These are phyloP conservation scores for Cladosporium oxysporum DNA, from an alignment of 2,329 filamentous ascomycete genomes.

Conservation along the genomic window DNA sequence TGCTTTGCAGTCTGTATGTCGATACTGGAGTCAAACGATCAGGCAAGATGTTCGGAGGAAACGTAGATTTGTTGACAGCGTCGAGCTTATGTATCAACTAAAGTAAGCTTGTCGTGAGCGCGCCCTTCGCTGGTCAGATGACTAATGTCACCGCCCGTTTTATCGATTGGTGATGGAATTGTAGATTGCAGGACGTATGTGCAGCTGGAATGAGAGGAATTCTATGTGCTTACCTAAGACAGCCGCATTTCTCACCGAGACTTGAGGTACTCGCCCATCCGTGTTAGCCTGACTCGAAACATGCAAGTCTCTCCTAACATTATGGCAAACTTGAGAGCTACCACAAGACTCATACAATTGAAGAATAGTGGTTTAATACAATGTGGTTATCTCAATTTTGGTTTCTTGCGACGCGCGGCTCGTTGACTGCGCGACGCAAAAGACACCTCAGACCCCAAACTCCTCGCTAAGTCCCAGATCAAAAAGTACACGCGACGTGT, in stretches of 20 bases:
- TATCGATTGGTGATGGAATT: not conserved
- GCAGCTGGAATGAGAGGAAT: not conserved
- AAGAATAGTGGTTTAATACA: not conserved
- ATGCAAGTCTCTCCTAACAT: not conserved
- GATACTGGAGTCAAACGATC: not conserved
- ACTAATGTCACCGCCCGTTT: not conserved
- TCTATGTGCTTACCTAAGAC: not conserved
- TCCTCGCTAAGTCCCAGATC: conserved; percentile 2
- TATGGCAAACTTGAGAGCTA: not conserved
- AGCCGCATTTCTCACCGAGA: not conserved
- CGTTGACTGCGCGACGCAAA: not conserved
- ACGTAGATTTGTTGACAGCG: not conserved
- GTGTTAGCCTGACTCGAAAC: not conserved
- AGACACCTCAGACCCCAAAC: not conserved
- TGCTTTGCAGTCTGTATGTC: not conserved
- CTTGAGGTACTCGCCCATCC: too few relatives aligned
- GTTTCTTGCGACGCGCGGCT: not conserved
- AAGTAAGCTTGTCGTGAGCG: not conserved
- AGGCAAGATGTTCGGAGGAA: not conserved
- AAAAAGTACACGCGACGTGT: not conserved
- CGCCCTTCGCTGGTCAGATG: not conserved
- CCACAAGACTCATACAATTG: not conserved
- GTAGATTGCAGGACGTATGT: not conserved
- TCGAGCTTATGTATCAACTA: not conserved
- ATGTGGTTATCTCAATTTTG: not conserved